Conservation (phyloP, 2,329 filamentous ascomycete genomes). For the Aspergillus japonicus region DNA sequence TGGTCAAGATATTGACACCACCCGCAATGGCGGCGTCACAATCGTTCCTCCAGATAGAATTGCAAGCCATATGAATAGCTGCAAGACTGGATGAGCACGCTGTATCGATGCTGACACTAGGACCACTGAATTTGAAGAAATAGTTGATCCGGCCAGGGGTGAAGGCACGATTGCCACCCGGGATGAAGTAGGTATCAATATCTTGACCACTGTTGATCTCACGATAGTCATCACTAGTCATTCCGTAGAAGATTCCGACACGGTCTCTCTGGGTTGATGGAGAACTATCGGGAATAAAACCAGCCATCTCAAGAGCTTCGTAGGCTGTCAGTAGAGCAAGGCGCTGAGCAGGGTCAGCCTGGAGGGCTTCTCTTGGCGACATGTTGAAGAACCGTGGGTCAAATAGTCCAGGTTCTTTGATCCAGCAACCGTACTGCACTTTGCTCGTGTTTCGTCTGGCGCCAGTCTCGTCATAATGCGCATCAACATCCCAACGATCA, state of each 20-base stretch:
- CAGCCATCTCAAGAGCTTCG: slow-evolving; percentile 78
- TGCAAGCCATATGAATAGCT: slow-evolving; percentile 70
- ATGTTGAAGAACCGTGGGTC: slow-evolving; percentile 87
- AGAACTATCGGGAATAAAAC: slow-evolving; percentile 71
- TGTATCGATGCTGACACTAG: slow-evolving; percentile 72
- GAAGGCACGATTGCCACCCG: slow-evolving; percentile 59
- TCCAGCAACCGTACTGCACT: slow-evolving; percentile 73
- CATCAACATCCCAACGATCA: slow-evolving; percentile 71
- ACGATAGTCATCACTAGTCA: slow-evolving; percentile 74
- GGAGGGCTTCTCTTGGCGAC: slow-evolving; percentile 75
- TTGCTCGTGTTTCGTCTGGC: slow-evolving; percentile 74
- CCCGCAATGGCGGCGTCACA: slow-evolving; percentile 80
- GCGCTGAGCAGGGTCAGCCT: slow-evolving; percentile 80
- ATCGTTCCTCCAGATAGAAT: slow-evolving; percentile 71
- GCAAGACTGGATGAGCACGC: slow-evolving; percentile 74
- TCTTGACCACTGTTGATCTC: slow-evolving; percentile 73
- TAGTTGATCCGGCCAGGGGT: slow-evolving; percentile 49
- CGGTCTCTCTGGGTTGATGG: slow-evolving; percentile 64
- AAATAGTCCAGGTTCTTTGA: slow-evolving; percentile 73
- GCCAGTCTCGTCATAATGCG: slow-evolving; percentile 68
- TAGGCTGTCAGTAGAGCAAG: slow-evolving; percentile 75
- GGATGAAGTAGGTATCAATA: slow-evolving; percentile 69
- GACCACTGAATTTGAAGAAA: slow-evolving; percentile 74
- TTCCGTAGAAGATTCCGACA: slow-evolving; percentile 73
- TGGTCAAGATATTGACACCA: slow-evolving; percentile 73